Conservation (phyloP, 2,329 filamentous ascomycete species). For the Colletotrichum tabaci region DNA sequence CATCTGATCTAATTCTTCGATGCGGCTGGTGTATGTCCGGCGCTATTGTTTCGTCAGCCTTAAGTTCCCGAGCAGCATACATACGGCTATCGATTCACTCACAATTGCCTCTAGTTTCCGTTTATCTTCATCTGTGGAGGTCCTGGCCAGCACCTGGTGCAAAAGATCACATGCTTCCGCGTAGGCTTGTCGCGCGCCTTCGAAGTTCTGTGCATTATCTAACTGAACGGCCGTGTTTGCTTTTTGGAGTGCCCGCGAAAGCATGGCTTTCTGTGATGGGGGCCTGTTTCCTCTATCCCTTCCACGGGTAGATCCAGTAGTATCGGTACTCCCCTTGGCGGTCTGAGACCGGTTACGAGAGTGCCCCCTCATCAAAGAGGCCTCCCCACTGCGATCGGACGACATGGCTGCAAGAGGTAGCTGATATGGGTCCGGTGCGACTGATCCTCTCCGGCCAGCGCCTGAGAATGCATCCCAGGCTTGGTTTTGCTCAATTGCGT, state of each 20-base stretch:
- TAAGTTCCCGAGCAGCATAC: background rate
- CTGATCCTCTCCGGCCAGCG: slow-evolving; percentile 32
- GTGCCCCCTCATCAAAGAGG: slow-evolving; percentile 53
- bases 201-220: slow-evolving; percentile 96
- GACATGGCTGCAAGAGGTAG: slow-evolving; percentile 41
- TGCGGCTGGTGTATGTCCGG: slow-evolving; percentile 90
- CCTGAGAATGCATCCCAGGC: slow-evolving; percentile 38
- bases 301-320: slow-evolving; percentile 54
- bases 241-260: slow-evolving; percentile 95
- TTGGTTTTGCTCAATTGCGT: slow-evolving; percentile 1
- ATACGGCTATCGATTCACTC: slow-evolving; percentile 59
- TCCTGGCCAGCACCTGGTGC: slow-evolving; percentile 88
- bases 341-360: slow-evolving; percentile 62
- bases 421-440: slow-evolving; percentile 20
- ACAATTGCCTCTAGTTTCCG: slow-evolving; percentile 95
- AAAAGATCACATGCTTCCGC: slow-evolving; percentile 90
- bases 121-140: slow-evolving; percentile 87
- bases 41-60: slow-evolving; percentile 67
- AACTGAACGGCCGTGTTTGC: slow-evolving; percentile 96
- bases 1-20: slow-evolving; percentile 86
- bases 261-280: slow-evolving; percentile 93
- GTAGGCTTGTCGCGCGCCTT: slow-evolving; percentile 92
- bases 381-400: slow-evolving; percentile 52
- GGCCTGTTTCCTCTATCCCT: slow-evolving; percentile 56
- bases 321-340: slow-evolving; percentile 62